Percentiles rank a stretch among this genome's conserved stretches.
phyloP scores from a whole-genome alignment of 306 rosid genomes.

The Pachyrhizus erosus region DNA sequence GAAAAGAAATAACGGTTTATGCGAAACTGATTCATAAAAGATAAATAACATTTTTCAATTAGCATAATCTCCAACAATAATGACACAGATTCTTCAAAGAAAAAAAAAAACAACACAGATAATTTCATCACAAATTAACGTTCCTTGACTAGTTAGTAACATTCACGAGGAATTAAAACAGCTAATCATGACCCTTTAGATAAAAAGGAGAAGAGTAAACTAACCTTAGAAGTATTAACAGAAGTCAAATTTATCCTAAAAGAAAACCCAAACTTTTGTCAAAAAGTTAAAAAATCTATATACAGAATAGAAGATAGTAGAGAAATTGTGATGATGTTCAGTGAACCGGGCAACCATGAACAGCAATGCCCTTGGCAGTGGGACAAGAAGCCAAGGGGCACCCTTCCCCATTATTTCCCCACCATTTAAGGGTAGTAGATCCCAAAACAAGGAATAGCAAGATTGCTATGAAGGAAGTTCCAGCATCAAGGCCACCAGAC shows the following conservation, averaged over 20 bases:
- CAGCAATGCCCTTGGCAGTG: background rate
- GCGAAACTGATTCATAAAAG: too few species aligned
- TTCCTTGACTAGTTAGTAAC: too few species aligned
- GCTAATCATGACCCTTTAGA: background rate
- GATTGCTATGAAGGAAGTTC: background rate
- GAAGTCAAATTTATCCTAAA: background rate
- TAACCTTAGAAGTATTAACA: background rate
- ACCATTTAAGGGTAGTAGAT: background rate
- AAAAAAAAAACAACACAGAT: too few species aligned
- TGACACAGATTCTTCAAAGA: too few species aligned
- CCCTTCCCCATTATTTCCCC: background rate
- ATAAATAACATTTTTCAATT: too few species aligned
- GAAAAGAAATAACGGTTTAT: too few species aligned
- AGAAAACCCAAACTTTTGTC: background rate
- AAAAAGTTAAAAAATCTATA: background rate
- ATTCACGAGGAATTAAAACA: background rate
- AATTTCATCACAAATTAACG: too few species aligned
- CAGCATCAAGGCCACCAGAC: slow-evolving; percentile 15
- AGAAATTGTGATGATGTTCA: background rate
- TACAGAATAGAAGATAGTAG: background rate
- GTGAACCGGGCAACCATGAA: background rate
- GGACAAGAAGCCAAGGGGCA: slow-evolving; percentile 14
- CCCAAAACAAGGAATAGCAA: background rate
- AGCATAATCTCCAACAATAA: too few species aligned
- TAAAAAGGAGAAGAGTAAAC: background rate